phyloP scores from a whole-genome alignment of 2,329 filamentous ascomycete genomes.

The Colletotrichum eremochloae region DNA sequence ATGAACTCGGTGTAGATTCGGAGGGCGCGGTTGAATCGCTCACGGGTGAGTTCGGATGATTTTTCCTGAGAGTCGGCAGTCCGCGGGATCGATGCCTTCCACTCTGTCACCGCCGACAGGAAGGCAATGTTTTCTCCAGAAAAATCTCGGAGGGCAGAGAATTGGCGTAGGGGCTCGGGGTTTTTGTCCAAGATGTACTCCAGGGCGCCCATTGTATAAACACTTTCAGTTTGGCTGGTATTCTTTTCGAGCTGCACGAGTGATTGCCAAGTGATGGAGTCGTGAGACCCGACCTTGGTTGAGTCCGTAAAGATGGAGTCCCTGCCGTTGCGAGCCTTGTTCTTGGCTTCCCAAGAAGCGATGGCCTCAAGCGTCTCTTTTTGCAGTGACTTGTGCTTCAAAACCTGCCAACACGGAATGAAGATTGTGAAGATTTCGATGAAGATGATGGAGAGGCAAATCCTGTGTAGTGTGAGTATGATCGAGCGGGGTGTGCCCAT shows the following conservation, averaged over 20 bases:
- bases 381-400: constrained; percentile 58
- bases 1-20: constrained; percentile 74
- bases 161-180: constrained; percentile 71
- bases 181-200: constrained; percentile 72
- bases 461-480: constrained; percentile 51
- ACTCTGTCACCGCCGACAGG: constrained; percentile 68
- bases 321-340: constrained; percentile 40
- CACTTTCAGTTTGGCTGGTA: constrained; percentile 49
- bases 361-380: constrained; percentile 64
- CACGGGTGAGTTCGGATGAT: constrained; percentile 54
- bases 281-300: constrained; percentile 42
- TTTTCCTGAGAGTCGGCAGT: constrained; percentile 38
- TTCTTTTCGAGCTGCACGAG: constrained; percentile 54
- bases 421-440: constrained; percentile 75
- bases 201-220: constrained; percentile 68
- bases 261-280: constrained; percentile 49
- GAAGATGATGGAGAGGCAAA: constrained; percentile 71
- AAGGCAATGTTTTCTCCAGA: constrained; percentile 80
- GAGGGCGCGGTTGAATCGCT: constrained; percentile 70
- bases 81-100: constrained; percentile 59
- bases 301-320: constrained; percentile 47
- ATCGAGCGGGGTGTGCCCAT: not conserved
- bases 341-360: constrained; percentile 59
- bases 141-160: constrained; percentile 75
- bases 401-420: constrained; percentile 71